Evolutionary conservation across 2,329 filamentous ascomycete genomes (phyloP), one percentile per base, ranked within the genome.

Genomic region (Trichoderma gracile): DNA sequence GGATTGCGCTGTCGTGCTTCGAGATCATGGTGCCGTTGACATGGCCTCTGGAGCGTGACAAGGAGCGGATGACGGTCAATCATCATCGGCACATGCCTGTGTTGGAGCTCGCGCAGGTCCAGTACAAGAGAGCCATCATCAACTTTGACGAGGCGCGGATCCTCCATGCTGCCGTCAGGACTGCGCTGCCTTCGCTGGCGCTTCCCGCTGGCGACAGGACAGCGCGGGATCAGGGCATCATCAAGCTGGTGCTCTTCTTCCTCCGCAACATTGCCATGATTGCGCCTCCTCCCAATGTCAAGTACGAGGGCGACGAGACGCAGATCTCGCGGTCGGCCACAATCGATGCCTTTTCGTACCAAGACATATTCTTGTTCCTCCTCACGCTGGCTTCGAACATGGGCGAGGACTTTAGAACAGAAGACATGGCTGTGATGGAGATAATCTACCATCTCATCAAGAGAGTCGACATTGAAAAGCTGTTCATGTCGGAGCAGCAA

Each of bases 361-460:
- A 99, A 76, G 93, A 97, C 74, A 91, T 97, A 23, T 91, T 98
- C 70, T 86, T 92, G 61, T 83, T 96, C 2, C 78, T 99, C 23
- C 80, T 98, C 59, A 96, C 93, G 0, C 81, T 99, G 54, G 90
- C 92, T 14, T 97, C 93, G 2, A 96, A 94, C 67, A 94, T 97
- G 80, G 92, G 91, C 40, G 93, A 97, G 46, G 94, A 98, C 71
- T 99, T 97, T 75, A 88, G 89, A 67, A 87, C 88, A 17, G 92
- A 98, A 70, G 94, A 98, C 73, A 88, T 94, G 2, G 84, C 93
- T n/a, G 77, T 97, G 23, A 86, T 99, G 78, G 95, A 99, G 74
- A 91, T 94, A 45, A 78, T 99, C 30, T 99, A 97, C 76, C 92
- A 98, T 71, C 76, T 99, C 1, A 85, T 98, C 65, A 98, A 98